phyloP scores from a whole-genome alignment of 2,329 filamentous ascomycete genomes.

The Penicillium occitanis region DNA sequence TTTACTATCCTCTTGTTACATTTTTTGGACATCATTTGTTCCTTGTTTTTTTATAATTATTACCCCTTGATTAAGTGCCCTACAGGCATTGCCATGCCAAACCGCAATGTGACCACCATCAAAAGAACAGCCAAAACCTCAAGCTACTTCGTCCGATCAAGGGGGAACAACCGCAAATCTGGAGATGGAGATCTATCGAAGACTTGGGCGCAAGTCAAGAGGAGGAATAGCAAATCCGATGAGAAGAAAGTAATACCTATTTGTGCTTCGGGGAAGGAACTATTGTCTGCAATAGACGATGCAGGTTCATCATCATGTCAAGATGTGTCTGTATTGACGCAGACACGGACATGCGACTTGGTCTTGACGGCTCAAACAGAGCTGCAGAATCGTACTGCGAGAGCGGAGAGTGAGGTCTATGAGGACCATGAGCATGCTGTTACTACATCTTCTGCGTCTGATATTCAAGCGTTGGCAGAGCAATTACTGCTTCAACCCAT shows the following conservation, averaged over 20 bases:
- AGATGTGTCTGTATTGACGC: neutral
- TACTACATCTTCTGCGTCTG: neutral
- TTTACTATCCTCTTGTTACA: neutral
- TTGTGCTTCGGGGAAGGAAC: neutral
- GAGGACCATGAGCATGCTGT: neutral
- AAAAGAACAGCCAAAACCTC: conserved; percentile 19
- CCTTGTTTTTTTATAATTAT: neutral
- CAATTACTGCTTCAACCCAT: neutral
- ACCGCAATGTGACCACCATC: conserved; percentile 3
- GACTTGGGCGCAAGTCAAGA: neutral
- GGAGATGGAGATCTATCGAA: neutral
- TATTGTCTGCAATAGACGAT: neutral
- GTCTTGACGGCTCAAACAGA: neutral
- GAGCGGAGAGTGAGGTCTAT: no score
- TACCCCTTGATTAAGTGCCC: neutral
- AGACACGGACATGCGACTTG: neutral
- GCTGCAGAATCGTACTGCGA: neutral
- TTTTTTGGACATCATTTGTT: neutral
- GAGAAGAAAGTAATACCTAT: neutral
- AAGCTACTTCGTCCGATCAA: conserved; percentile 8
- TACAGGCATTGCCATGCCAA: conserved; percentile 8
- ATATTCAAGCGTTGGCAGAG: neutral
- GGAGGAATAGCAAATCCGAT: no score
- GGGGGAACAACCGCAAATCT: neutral
- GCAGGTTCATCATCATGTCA: neutral